These are phyloP conservation scores for Neofusicoccum umdonicola DNA, from an alignment of 2,329 filamentous ascomycete genomes.

Conservation along the genomic window DNA sequence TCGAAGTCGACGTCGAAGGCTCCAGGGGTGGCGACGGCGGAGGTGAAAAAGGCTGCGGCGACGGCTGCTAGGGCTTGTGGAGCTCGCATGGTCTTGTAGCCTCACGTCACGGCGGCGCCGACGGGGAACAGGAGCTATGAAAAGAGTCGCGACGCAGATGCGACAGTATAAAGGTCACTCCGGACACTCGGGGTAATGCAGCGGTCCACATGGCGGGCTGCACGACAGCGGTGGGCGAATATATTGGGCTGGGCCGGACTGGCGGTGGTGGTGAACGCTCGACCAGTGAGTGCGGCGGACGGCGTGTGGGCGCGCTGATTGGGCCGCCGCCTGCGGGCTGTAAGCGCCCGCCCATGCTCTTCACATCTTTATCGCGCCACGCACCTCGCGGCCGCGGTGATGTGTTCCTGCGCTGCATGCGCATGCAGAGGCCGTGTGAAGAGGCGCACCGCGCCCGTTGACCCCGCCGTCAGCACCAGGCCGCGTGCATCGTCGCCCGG, in stretches of 20 bases:
- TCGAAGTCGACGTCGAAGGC: conserved; percentile 22
- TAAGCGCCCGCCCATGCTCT: conserved; percentile 18
- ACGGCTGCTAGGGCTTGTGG: conserved; percentile 9
- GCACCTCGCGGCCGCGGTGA: background rate
- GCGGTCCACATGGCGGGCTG: conserved; percentile 9
- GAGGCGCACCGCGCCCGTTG: background rate
- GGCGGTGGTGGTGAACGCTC: conserved; percentile 8
- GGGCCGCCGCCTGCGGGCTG: background rate
- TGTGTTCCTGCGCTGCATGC: conserved; percentile 11
- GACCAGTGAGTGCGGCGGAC: conserved; percentile 7
- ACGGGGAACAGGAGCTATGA: background rate
- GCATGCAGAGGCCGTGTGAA: conserved; percentile 6
- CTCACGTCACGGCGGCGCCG: background rate
- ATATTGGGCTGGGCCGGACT: conserved; percentile 8
- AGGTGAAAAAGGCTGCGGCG: background rate
- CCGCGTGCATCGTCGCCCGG: background rate
- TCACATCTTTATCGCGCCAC: conserved; percentile 12
- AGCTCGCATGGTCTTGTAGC: conserved; percentile 15
- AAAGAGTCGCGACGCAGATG: conserved; percentile 12
- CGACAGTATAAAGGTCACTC: conserved; percentile 4
- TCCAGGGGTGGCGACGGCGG: conserved; percentile 1
- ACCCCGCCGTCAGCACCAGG: background rate
- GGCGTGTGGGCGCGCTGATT: conserved; percentile 1
- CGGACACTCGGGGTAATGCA: conserved; percentile 9
- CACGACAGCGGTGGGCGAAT: conserved; percentile 12